Evolutionary conservation across 139 green algal genomes (phyloP).

Genomic region (Coelastrella sp.): DNA sequence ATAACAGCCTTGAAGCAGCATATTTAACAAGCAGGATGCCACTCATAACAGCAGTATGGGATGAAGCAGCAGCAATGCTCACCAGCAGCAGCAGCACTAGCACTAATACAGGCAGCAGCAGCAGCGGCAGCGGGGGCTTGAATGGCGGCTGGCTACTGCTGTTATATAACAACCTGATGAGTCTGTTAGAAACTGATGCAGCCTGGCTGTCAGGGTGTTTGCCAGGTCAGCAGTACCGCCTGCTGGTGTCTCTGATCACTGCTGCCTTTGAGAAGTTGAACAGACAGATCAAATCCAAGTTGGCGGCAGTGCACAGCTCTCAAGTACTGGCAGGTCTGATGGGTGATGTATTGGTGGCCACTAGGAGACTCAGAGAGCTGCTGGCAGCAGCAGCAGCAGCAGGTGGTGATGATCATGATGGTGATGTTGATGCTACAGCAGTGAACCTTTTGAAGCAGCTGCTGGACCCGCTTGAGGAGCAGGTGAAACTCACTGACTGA

Average conservation of each 20-base stretch:
- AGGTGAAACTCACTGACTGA: conserved; percentile 31
- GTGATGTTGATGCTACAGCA: not conserved
- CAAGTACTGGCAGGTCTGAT: conserved; percentile 37
- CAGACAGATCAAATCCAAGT: conserved; percentile 36
- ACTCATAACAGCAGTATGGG: conserved; percentile 60
- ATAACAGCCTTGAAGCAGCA: conserved; percentile 65
- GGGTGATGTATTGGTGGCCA: conserved; percentile 10
- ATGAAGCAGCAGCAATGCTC: conserved; percentile 48
- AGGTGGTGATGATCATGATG: not conserved
- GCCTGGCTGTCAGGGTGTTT: conserved; percentile 70
- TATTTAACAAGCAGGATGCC: conserved; percentile 71
- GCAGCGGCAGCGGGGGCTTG: not conserved
- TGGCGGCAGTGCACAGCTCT: conserved; percentile 26
- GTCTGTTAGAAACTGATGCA: conserved; percentile 66
- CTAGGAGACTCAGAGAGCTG: conserved; percentile 20
- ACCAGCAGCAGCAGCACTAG: conserved; percentile 2
- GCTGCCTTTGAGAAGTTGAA: conserved; percentile 62
- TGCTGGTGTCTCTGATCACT: conserved; percentile 67
- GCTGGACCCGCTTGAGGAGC: conserved; percentile 52
- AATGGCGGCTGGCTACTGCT: conserved; percentile 65
- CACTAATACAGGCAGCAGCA: not conserved
- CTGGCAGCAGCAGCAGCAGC: conserved; percentile 15
- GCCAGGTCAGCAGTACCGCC: conserved; percentile 49
- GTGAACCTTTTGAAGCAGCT: conserved; percentile 34
- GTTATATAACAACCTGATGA: conserved; percentile 78